Evolutionary conservation across 192 early-diverging fungal genomes (phyloP).

Genomic region (Piromyces sp.): DNA sequence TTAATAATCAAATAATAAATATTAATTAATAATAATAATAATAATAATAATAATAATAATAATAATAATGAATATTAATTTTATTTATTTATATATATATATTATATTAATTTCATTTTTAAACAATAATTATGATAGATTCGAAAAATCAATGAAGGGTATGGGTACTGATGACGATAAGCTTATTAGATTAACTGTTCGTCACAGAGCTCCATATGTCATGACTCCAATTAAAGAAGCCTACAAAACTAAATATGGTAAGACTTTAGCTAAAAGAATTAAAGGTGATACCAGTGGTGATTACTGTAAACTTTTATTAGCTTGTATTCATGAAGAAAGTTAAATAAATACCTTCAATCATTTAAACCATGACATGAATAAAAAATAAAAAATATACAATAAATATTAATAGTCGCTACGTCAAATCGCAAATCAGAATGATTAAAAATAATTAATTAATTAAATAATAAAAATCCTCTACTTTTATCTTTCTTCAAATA

Average conservation of each 20-base stretch:
- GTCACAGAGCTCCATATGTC: constrained; percentile 13
- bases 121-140: background rate
- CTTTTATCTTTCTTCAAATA: no score
- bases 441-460: no score
- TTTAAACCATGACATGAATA: no score
- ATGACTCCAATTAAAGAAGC: constrained; percentile 16
- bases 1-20: no score
- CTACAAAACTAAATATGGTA: constrained; percentile 10
- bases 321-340: background rate
- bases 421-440: no score
- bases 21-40: no score
- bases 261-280: constrained; percentile 8
- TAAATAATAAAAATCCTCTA: no score
- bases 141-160: constrained; percentile 29
- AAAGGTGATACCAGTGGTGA: constrained; percentile 19
- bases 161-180: constrained; percentile 24
- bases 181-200: constrained; percentile 18
- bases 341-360: no score
- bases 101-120: background rate
- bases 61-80: no score
- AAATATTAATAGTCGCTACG: no score
- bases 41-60: no score
- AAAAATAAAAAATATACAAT: no score
- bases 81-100: constrained; percentile 4
- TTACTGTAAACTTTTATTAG: constrained; percentile 13